Evolutionary conservation across 2,329 filamentous ascomycete species (phyloP).

Genomic region (Sordariomycetes sp.): DNA sequence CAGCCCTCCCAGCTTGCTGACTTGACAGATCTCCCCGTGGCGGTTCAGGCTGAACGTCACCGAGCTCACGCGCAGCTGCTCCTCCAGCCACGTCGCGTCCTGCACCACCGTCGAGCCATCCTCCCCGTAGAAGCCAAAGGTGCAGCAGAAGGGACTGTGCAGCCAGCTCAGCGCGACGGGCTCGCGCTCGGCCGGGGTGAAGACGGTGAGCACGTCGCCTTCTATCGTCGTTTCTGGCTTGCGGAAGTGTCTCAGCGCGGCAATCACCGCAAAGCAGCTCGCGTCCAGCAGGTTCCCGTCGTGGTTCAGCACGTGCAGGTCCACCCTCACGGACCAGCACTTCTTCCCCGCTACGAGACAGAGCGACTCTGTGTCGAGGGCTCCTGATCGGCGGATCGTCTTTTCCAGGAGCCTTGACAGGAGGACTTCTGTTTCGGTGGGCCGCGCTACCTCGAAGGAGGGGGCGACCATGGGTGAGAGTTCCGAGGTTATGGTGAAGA

Average conservation of each 20-base stretch:
- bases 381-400: conserved; percentile 82
- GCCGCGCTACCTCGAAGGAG: conserved; percentile 76
- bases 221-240: conserved; percentile 83
- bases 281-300: conserved; percentile 87
- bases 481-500: conserved; percentile 88
- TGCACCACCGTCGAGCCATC: conserved; percentile 58
- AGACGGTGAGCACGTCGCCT: conserved; percentile 76
- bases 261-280: conserved; percentile 77
- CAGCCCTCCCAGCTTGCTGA: conserved; percentile 81
- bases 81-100: conserved; percentile 67
- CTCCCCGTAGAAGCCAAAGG: conserved; percentile 74
- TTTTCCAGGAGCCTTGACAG: conserved; percentile 88
- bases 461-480: conserved; percentile 88
- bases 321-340: conserved; percentile 84
- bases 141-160: conserved; percentile 85
- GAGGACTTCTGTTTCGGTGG: conserved; percentile 75
- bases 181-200: conserved; percentile 75
- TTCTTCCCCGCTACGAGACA: conserved; percentile 87
- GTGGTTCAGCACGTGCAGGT: conserved; percentile 84
- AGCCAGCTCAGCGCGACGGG: conserved; percentile 85
- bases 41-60: conserved; percentile 80
- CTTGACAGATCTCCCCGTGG: conserved; percentile 83
- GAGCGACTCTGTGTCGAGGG: conserved; percentile 89
- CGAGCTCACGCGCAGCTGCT: conserved; percentile 64
- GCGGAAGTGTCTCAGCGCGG: conserved; percentile 83